Evolutionary conservation across 139 green algal genomes (phyloP).

Genomic region (Nannochloris sp.): DNA sequence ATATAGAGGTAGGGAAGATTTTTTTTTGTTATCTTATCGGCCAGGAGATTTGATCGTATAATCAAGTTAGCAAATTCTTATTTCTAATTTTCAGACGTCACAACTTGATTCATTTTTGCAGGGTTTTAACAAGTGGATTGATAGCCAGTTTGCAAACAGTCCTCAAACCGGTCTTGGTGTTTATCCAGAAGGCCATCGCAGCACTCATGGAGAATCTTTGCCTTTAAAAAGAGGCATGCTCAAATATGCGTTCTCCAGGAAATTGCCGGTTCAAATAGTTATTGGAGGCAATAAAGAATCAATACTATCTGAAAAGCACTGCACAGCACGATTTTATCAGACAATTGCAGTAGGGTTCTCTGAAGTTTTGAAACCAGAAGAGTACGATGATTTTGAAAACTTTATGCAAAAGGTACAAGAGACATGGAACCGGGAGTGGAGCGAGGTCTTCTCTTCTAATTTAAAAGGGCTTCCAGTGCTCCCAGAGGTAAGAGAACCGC

Average conservation of each 20-base stretch:
- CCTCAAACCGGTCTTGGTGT: constrained; percentile 23
- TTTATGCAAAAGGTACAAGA: constrained; percentile 48
- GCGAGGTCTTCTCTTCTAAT: constrained; percentile 20
- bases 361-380: constrained; percentile 33
- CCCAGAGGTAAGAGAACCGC: not conserved
- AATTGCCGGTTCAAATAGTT: constrained; percentile 71
- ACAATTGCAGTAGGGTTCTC: constrained; percentile 25
- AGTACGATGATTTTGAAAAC: constrained; percentile 48
- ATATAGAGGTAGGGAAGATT: no score
- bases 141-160: constrained; percentile 8
- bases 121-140: constrained; percentile 38
- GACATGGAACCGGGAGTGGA: constrained; percentile 54
- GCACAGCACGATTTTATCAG: constrained; percentile 15
- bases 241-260: constrained; percentile 65
- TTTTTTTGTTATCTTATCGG: no score
- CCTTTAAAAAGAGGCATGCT: constrained; percentile 89
- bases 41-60: no score
- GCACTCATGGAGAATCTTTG: constrained; percentile 47
- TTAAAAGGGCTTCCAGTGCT: not conserved
- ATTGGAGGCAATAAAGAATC: constrained; percentile 64
- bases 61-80: no score
- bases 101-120: no score
- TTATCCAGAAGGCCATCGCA: constrained; percentile 58
- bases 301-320: constrained; percentile 21
- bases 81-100: no score